A percentile compares a stretch with the other conserved stretches of the same genome.
Evolutionary conservation across 2,329 filamentous ascomycete genomes (phyloP).

Genomic region (Claviceps sp.): DNA sequence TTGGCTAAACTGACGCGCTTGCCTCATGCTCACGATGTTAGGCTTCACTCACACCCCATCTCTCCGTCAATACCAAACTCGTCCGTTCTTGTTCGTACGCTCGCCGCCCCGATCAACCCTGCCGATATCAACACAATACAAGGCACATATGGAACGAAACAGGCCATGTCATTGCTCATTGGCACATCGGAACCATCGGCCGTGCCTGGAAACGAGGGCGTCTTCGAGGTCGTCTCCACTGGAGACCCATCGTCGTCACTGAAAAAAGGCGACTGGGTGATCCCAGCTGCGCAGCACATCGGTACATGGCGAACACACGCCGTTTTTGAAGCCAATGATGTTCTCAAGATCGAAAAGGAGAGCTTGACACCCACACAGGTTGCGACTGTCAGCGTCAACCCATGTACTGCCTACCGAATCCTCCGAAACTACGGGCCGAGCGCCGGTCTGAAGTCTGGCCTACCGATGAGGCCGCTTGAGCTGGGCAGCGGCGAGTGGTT

Average conservation of each 20-base stretch:
- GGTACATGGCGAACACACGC: constrained; percentile 95
- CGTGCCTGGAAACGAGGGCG: constrained; percentile 80
- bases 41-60: constrained; percentile 63
- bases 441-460: constrained; percentile 28
- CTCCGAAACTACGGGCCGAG: constrained; percentile 59
- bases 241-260: constrained; percentile 44
- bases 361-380: constrained; percentile 65
- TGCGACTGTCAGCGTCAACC: constrained; percentile 83
- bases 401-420: constrained; percentile 89
- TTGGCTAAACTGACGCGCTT: neutral
- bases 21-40: constrained; percentile 13
- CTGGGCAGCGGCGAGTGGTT: constrained; percentile 65
- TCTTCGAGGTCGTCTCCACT: constrained; percentile 71
- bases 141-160: constrained; percentile 84
- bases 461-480: constrained; percentile 32
- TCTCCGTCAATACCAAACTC: constrained; percentile 54
- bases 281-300: constrained; percentile 69
- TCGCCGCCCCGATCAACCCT: constrained; percentile 88
- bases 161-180: constrained; percentile 60
- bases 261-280: constrained; percentile 78
- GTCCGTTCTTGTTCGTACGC: constrained; percentile 66
- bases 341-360: constrained; percentile 58
- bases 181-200: constrained; percentile 66
- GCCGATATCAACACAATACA: constrained; percentile 98
- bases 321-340: constrained; percentile 39